These are phyloP conservation scores for Cryptosporidium ryanae DNA, from an alignment of 169 alveolate genomes.

Conservation along the genomic window DNA sequence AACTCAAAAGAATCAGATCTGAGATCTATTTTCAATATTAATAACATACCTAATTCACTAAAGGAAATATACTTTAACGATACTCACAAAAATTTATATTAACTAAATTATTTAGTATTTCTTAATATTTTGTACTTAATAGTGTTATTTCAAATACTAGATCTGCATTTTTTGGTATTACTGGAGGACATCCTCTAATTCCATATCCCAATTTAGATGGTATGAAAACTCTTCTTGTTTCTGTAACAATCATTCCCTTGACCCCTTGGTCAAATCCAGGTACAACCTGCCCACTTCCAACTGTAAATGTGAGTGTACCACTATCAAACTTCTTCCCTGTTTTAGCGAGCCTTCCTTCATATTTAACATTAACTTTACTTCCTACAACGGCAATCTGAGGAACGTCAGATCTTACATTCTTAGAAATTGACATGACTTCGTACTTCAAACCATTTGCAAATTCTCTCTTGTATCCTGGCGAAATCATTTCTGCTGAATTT, in stretches of 20 bases:
- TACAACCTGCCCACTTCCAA: slow-evolving; percentile 77
- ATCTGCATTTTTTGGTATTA: slow-evolving; percentile 78
- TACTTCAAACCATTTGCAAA: slow-evolving; percentile 56
- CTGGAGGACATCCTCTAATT: slow-evolving; percentile 77
- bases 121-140: slow-evolving; percentile 39
- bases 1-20: slow-evolving; percentile 19
- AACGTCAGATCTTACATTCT: slow-evolving; percentile 11
- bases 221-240: slow-evolving; percentile 74
- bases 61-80: slow-evolving; percentile 16
- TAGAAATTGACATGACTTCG: slow-evolving; percentile 59
- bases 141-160: slow-evolving; percentile 78
- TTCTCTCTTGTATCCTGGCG: slow-evolving; percentile 57
- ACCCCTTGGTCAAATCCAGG: slow-evolving; percentile 80
- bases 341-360: slow-evolving; percentile 69
- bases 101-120: neutral
- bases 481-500: neutral
- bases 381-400: slow-evolving; percentile 72
- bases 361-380: slow-evolving; percentile 68
- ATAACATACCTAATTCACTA: slow-evolving; percentile 32
- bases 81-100: slow-evolving; percentile 24
- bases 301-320: slow-evolving; percentile 52
- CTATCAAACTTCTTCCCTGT: slow-evolving; percentile 74
- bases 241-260: slow-evolving; percentile 79
- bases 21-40: neutral
- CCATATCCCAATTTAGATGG: slow-evolving; percentile 80